Percentiles rank a stretch among this genome's conserved stretches.
Evolutionary conservation across 1,139 yeast genomes (phyloP).

Genomic region (Fermentozyma sake): DNA sequence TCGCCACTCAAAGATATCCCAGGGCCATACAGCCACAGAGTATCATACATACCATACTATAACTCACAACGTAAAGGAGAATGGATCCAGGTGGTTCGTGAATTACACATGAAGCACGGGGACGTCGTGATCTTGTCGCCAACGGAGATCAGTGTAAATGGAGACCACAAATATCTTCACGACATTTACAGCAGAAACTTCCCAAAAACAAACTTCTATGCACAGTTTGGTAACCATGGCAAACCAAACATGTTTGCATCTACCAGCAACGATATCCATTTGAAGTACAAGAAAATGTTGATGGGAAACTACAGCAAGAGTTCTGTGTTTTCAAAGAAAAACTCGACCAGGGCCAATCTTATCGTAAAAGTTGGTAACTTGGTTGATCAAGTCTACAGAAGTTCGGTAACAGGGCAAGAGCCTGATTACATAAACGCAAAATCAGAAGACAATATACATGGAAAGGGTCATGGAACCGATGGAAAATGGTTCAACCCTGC

Average conservation of each 20-base stretch:
- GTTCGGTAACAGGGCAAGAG: constrained; percentile 28
- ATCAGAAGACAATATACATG: constrained; percentile 29
- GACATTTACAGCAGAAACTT: constrained; percentile 56
- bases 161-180: constrained; percentile 43
- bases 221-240: constrained; percentile 58
- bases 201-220: constrained; percentile 59
- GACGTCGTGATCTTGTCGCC: constrained; percentile 59
- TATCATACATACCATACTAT: constrained; percentile 44
- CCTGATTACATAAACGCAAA: constrained; percentile 35
- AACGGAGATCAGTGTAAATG: constrained; percentile 55
- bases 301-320: constrained; percentile 49
- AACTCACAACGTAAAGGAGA: constrained; percentile 49
- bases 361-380: constrained; percentile 23
- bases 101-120: constrained; percentile 55
- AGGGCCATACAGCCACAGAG: constrained; percentile 54
- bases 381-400: constrained; percentile 20
- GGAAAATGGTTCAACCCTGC: constrained; percentile 28
- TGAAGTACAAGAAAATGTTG: constrained; percentile 45
- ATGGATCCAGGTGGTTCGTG: constrained; percentile 48
- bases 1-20: constrained; percentile 55
- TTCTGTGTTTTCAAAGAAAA: constrained; percentile 28
- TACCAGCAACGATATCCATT: constrained; percentile 45
- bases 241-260: constrained; percentile 56
- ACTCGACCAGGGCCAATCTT: constrained; percentile 22
- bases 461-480: constrained; percentile 23